Evolutionary conservation across 2,329 filamentous ascomycete species (phyloP).

Genomic region (Beauveria sp.): DNA sequence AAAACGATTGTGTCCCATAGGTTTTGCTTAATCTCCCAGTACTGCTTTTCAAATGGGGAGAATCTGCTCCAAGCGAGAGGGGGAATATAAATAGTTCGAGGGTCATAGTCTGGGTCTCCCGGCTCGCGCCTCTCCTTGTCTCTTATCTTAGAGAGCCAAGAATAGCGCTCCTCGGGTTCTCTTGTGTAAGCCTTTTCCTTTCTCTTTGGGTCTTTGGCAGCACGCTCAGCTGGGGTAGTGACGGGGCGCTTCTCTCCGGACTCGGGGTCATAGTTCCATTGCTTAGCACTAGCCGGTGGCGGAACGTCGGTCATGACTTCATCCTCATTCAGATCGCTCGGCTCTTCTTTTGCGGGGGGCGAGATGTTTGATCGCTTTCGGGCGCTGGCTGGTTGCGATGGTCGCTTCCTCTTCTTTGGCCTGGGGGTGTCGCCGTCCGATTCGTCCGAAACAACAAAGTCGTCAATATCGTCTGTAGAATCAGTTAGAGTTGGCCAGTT

Average conservation of each 20-base stretch:
- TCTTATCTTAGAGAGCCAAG: constrained; percentile 79
- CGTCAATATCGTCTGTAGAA: constrained; percentile 60
- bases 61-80: constrained; percentile 73
- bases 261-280: constrained; percentile 65
- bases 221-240: constrained; percentile 23
- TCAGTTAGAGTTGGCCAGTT: neutral
- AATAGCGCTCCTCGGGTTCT: constrained; percentile 78
- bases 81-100: constrained; percentile 83
- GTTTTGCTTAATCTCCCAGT: constrained; percentile 98
- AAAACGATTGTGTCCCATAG: constrained; percentile 97
- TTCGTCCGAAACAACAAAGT: constrained; percentile 83
- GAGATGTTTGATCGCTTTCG: constrained; percentile 58
- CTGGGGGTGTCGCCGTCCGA: constrained; percentile 57
- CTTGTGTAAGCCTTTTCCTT: constrained; percentile 68
- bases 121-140: constrained; percentile 78
- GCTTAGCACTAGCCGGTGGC: constrained; percentile 64
- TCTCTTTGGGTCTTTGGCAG: constrained; percentile 24
- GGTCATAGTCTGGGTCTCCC: constrained; percentile 82
- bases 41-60: constrained; percentile 93
- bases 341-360: constrained; percentile 26
- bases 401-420: constrained; percentile 70
- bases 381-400: constrained; percentile 40
- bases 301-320: constrained; percentile 48
- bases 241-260: constrained; percentile 31
- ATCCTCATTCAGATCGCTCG: constrained; percentile 45